Percentiles rank a stretch among this genome's conserved stretches.
These are phyloP conservation scores for Aureobasidium sp. DNA, from an alignment of 2,329 filamentous ascomycete genomes.

Conservation along the genomic window DNA sequence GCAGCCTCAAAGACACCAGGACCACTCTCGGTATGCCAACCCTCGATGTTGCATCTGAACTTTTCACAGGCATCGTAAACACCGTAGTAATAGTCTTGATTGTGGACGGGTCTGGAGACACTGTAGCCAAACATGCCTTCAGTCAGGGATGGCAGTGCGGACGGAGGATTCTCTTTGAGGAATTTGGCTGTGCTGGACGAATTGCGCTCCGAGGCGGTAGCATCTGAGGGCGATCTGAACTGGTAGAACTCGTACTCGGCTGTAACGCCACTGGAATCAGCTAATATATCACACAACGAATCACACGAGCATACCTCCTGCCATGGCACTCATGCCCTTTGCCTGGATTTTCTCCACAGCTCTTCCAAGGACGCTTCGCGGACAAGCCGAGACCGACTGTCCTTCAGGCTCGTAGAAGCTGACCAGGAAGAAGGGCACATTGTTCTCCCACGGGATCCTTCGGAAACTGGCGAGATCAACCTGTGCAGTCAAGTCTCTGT, in stretches of 20 bases:
- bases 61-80: constrained; percentile 72
- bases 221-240: constrained; percentile 60
- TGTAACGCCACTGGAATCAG: constrained; percentile 33
- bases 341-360: constrained; percentile 60
- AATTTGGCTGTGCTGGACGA: constrained; percentile 66
- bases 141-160: constrained; percentile 70
- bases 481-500: constrained; percentile 75
- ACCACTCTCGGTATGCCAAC: constrained; percentile 92
- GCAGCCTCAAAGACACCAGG: constrained; percentile 94
- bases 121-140: constrained; percentile 97
- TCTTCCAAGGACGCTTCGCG: constrained; percentile 65
- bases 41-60: constrained; percentile 78
- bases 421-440: constrained; percentile 78
- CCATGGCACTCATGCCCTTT: constrained; percentile 75
- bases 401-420: constrained; percentile 76
- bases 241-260: constrained; percentile 96
- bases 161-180: constrained; percentile 64
- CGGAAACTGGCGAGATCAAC: constrained; percentile 72
- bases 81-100: constrained; percentile 87
- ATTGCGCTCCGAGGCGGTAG: constrained; percentile 44
- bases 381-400: constrained; percentile 67
- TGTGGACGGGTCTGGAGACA: constrained; percentile 76
- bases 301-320: constrained; percentile 59
- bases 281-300: not conserved
- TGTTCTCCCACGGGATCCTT: constrained; percentile 83